These are phyloP conservation scores for Talaromyces sp. DNA, from an alignment of 2,329 filamentous ascomycete genomes.

Conservation along the genomic window DNA sequence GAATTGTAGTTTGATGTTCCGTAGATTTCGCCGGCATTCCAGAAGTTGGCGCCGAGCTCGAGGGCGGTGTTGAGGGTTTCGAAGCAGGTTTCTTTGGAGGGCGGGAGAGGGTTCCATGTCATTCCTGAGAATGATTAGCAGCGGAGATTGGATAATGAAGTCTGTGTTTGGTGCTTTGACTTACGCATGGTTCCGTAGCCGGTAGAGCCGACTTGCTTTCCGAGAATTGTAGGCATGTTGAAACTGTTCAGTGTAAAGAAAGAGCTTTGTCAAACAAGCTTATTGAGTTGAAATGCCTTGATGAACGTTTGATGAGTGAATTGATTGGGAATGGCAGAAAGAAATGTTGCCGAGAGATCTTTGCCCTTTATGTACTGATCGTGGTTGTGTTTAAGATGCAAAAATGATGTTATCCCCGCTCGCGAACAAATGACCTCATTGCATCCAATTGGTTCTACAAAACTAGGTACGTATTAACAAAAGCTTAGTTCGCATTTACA, in stretches of 20 bases:
- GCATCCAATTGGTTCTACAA: not conserved
- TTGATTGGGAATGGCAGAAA: not conserved
- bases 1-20: constrained; percentile 58
- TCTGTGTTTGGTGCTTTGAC: not conserved
- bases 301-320: not conserved
- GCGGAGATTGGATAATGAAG: too few species aligned
- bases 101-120: constrained; percentile 20
- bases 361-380: not conserved
- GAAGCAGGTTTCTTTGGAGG: constrained; percentile 19
- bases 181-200: constrained; percentile 23
- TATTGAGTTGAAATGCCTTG: not conserved
- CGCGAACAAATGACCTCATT: not conserved
- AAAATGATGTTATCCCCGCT: constrained; percentile 1
- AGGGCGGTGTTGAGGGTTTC: constrained; percentile 51
- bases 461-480: not conserved
- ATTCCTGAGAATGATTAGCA: constrained; percentile 11
- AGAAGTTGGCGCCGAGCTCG: constrained; percentile 48
- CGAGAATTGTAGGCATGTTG: constrained; percentile 20
- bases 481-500: not conserved
- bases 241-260: not conserved
- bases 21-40: constrained; percentile 67
- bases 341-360: not conserved
- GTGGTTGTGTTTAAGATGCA: not conserved
- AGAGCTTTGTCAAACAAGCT: not conserved
- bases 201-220: constrained; percentile 21